Percentiles rank a stretch among this genome's conserved stretches.
phyloP scores from a whole-genome alignment of 768 basidiomycete genomes.

The Rubroboletus satanas region DNA sequence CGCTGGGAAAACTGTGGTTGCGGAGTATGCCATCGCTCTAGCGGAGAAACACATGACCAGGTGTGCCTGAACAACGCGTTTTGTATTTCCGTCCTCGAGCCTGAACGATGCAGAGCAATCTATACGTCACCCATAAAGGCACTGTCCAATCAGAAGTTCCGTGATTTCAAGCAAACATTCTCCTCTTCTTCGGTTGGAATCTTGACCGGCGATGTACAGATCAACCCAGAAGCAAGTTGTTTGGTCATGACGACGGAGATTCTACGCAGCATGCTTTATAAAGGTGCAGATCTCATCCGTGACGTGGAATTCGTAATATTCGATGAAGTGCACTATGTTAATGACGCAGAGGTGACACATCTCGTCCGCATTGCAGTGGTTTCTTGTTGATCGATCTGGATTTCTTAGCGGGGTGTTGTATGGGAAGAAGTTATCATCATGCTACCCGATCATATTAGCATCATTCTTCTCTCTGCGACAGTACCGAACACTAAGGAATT shows the following conservation, averaged over 20 bases:
- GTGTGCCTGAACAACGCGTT: constrained; percentile 38
- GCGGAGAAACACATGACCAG: constrained; percentile 99
- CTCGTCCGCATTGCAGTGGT: constrained; percentile 1
- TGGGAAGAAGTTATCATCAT: constrained; percentile 99
- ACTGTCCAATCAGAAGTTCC: constrained; percentile 96
- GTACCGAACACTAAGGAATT: constrained; percentile 98
- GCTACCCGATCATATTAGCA: constrained; percentile 97
- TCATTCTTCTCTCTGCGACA: constrained; percentile 94
- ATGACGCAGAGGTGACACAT: constrained; percentile 84
- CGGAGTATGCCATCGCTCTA: constrained; percentile 96
- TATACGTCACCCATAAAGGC: constrained; percentile 99
- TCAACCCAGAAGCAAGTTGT: constrained; percentile 96
- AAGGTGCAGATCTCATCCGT: constrained; percentile 96
- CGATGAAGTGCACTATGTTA: constrained; percentile 99
- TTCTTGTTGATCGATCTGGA: constrained; percentile 13
- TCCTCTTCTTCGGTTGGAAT: constrained; percentile 90
- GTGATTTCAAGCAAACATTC: constrained; percentile 97
- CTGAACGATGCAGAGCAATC: constrained; percentile 64
- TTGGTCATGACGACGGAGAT: constrained; percentile 99
- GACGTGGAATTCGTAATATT: constrained; percentile 99
- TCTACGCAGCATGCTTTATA: constrained; percentile 95
- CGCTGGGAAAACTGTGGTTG: constrained; percentile 99
- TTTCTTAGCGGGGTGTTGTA: constrained; percentile 84
- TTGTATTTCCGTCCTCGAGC: constrained; percentile 10
- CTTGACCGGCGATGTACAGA: constrained; percentile 97